Conservation (phyloP, 345 rosid species). For the Dimocarpus longan region DNA sequence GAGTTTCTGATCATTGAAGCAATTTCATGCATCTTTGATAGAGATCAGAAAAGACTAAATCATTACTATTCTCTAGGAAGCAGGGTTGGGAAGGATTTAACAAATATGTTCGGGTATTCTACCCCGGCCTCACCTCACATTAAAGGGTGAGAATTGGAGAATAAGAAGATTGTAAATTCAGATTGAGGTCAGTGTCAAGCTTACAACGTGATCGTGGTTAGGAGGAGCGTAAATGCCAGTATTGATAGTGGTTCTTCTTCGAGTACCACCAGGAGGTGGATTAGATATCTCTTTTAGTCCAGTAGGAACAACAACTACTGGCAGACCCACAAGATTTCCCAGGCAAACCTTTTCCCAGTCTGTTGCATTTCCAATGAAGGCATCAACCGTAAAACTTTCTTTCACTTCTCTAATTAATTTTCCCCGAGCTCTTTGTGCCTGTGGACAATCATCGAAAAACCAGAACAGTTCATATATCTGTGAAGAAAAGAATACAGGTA, state of each 20-base stretch:
- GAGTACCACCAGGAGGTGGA: constrained; percentile 55
- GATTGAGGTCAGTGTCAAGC: constrained; percentile 13
- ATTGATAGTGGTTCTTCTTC: constrained; percentile 55
- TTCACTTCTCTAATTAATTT: constrained; percentile 73
- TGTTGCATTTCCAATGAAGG: constrained; percentile 79
- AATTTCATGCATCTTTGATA: neutral
- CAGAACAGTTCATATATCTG: neutral
- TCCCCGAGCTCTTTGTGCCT: constrained; percentile 88
- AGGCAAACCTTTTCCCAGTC: constrained; percentile 92
- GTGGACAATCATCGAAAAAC: constrained; percentile 9
- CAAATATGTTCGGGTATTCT: neutral
- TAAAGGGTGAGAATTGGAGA: neutral
- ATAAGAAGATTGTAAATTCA: neutral
- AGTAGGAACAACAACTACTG: constrained; percentile 70
- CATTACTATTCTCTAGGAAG: neutral
- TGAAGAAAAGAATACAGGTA: neutral
- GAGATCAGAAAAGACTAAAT: neutral
- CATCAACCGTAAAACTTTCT: constrained; percentile 70
- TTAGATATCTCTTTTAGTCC: constrained; percentile 54
- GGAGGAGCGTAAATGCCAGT: constrained; percentile 90
- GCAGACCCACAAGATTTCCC: constrained; percentile 91
- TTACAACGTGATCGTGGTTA: constrained; percentile 76
- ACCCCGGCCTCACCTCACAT: too few relatives aligned
- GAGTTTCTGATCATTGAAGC: neutral
- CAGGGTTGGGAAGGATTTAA: neutral